Conservation (phyloP, 257 asterid species). For the Gynochthodes officinalis region DNA sequence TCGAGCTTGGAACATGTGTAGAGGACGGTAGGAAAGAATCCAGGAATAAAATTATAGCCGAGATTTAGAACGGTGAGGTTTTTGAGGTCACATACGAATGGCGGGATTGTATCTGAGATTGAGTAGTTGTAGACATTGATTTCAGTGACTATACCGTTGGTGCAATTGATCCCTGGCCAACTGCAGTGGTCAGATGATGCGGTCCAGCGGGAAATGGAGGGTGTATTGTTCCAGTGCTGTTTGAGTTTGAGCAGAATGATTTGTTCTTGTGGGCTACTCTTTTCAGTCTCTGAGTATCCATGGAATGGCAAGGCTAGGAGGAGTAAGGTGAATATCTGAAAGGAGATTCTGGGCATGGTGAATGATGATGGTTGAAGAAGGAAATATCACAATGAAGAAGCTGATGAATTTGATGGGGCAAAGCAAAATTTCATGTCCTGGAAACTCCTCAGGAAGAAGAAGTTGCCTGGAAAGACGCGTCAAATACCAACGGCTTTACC, state of each 20-base stretch:
- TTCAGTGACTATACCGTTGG: constrained; percentile 39
- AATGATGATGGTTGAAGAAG: background rate
- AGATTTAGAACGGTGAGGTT: constrained; percentile 24
- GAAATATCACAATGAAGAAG: background rate
- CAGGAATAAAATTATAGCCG: constrained; percentile 16
- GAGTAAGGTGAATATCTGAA: constrained; percentile 19
- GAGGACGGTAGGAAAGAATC: constrained; percentile 22
- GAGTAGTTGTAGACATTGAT: background rate
- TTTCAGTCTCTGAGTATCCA: constrained; percentile 42
- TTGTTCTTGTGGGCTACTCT: constrained; percentile 33
- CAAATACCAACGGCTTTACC: background rate
- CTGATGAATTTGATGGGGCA: background rate
- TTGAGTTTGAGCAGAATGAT: constrained; percentile 52
- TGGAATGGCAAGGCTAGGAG: constrained; percentile 35
- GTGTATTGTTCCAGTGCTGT: constrained; percentile 51
- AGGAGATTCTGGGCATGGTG: constrained; percentile 3
- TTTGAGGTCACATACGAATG: constrained; percentile 27
- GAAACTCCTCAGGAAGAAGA: background rate
- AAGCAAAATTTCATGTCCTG: background rate
- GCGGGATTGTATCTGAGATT: constrained; percentile 25
- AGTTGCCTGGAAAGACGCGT: background rate
- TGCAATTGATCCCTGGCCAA: constrained; percentile 75
- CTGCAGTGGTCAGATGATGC: constrained; percentile 52
- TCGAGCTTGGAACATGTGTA: constrained; percentile 30
- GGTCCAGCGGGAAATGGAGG: constrained; percentile 59